These are phyloP conservation scores for Euphorbia peplus DNA, from an alignment of 345 rosid genomes.

Conservation along the genomic window DNA sequence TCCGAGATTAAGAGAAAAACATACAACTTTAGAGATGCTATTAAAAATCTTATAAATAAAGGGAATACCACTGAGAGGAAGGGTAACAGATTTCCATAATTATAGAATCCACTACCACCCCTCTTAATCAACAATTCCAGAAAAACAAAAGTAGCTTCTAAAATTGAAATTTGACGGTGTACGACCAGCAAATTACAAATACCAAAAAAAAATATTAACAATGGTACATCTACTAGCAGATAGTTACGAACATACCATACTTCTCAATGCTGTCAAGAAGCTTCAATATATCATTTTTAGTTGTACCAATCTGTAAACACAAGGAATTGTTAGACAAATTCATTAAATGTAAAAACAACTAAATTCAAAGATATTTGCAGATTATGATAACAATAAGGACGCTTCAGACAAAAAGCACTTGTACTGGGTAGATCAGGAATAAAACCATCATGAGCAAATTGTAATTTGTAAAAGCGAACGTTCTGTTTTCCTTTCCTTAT, in stretches of 20 bases:
- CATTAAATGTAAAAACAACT: background rate
- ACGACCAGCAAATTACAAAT: background rate
- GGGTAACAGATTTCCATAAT: background rate
- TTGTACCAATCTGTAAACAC: conserved; percentile 53
- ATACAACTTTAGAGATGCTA: background rate
- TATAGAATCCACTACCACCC: background rate
- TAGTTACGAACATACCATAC: conserved; percentile 53
- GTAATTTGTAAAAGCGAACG: background rate
- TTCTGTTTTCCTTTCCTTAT: too few species aligned
- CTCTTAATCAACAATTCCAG: background rate
- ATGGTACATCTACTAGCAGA: background rate
- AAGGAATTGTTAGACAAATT: conserved; percentile 12
- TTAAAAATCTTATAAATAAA: too few species aligned
- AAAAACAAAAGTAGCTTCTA: background rate
- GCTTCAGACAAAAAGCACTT: background rate
- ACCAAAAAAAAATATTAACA: background rate
- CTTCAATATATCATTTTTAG: conserved; percentile 69
- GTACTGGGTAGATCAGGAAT: background rate
- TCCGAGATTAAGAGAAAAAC: background rate
- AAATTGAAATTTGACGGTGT: background rate
- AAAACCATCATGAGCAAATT: background rate
- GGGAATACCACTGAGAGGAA: background rate
- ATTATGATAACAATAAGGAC: background rate
- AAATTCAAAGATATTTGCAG: background rate
- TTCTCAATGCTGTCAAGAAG: conserved; percentile 79